Evolutionary conservation across 345 rosid species (phyloP), one percentile per base, ranked within the genome.

Genomic region (Citrus australasica): DNA sequence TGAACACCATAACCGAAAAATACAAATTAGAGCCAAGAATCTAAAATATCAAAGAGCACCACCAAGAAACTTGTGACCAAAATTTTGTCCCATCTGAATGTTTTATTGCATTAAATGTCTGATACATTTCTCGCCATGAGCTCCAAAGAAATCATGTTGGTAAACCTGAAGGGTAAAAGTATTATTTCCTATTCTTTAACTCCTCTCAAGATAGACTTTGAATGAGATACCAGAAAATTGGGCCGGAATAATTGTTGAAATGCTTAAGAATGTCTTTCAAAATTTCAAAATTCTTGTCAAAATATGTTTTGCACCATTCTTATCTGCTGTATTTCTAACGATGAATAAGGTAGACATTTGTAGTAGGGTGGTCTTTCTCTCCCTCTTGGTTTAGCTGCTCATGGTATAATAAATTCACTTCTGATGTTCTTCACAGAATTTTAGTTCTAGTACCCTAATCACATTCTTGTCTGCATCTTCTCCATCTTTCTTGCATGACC

Each of bases 201-300:
- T 13, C 17, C 51, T 46, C 51, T 13, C 17, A 46, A 46, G 51
- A 46, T 46, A 51, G 21, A 51, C 5, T 19, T 19, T 53, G 58
- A 17, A 53, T 53, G 58, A 53, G 22, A 53, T n/a, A 60, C 25
- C 6, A 25, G 14, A 60, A 60, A 10, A 5, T 60, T 60, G 65
- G 65, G 7, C 3, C 2, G 7, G 58, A 53, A 19, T 53, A 53
- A 53, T 53, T 53, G 22, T 30, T 62, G 58, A 24, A 24, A 69
- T 22, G 28, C 19, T 40, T 7, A 5, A 24, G 22, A 69, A 48
- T 14, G 24, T 24, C 72, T 69, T 69, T 38, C 72, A 69, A 68
- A 68, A 68, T 42, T 42, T 38, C 72, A 68, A 69, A 69, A 69
- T 42, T 42, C 56, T 42, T 69, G 58, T 69, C 46, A 7, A 69